Evolutionary conservation across 225 moss, liverwort and hornwort genomes (phyloP).

Genomic region (Anthoceros angustus): DNA sequence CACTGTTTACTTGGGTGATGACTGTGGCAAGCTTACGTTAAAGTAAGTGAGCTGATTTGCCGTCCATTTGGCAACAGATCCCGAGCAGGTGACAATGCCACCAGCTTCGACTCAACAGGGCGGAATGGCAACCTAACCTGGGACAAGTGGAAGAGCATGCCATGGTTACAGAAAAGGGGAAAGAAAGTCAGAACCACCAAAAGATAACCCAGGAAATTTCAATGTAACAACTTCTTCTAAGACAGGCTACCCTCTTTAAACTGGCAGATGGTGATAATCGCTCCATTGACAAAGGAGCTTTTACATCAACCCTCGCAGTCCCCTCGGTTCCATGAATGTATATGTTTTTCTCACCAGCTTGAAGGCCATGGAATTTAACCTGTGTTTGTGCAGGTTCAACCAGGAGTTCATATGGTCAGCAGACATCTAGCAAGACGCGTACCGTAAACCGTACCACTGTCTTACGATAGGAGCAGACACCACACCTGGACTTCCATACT

Average conservation of each 20-base stretch:
- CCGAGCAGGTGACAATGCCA: conserved; percentile 76
- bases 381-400: conserved; percentile 17
- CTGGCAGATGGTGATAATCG: conserved; percentile 57
- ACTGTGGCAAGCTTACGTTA: conserved; percentile 42
- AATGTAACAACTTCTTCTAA: neutral
- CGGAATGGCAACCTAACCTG: conserved; percentile 78
- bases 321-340: conserved; percentile 60
- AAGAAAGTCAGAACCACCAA: too few species aligned
- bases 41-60: conserved; percentile 74
- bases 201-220: neutral
- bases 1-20: neutral
- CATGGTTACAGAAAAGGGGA: too few species aligned
- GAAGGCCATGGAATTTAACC: conserved; percentile 90
- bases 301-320: conserved; percentile 60
- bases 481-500: conserved; percentile 54
- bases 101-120: conserved; percentile 71
- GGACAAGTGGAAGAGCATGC: conserved; percentile 8
- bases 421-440: neutral
- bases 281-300: conserved; percentile 66
- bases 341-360: conserved; percentile 46
- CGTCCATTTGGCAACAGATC: conserved; percentile 83
- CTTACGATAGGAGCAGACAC: neutral
- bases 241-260: conserved; percentile 39
- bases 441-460: neutral
- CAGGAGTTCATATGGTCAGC: neutral